These are phyloP conservation scores for Xylaria sp. DNA, from an alignment of 2,329 filamentous ascomycete species.

Conservation along the genomic window DNA sequence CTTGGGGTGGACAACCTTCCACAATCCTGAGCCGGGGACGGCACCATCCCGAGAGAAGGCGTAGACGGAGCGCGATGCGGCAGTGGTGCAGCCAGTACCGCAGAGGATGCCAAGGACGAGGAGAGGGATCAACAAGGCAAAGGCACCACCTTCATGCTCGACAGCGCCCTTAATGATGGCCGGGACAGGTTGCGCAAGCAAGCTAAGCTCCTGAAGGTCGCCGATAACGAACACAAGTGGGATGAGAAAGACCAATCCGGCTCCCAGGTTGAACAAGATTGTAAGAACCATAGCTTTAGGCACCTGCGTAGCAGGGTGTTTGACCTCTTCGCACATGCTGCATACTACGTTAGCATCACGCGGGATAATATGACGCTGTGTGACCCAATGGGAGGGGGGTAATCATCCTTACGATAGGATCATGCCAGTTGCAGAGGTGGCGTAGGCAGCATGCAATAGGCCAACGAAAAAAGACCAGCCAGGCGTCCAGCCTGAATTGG, in stretches of 20 bases:
- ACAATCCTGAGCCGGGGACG: slow-evolving; percentile 66
- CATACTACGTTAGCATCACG: slow-evolving; percentile 23
- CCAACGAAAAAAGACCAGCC: slow-evolving; percentile 79
- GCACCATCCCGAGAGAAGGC: slow-evolving; percentile 74
- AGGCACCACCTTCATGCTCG: slow-evolving; percentile 64
- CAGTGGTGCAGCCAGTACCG: slow-evolving; percentile 72
- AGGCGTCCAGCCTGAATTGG: slow-evolving; percentile 69
- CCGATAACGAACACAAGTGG: slow-evolving; percentile 73
- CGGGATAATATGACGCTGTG: not conserved
- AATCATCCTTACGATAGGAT: slow-evolving; percentile 69
- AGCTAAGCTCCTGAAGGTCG: slow-evolving; percentile 60
- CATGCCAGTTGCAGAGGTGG: slow-evolving; percentile 79
- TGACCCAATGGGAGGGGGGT: slow-evolving; percentile 13
- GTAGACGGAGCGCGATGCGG: slow-evolving; percentile 70
- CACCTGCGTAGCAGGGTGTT: slow-evolving; percentile 68
- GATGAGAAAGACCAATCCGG: slow-evolving; percentile 71
- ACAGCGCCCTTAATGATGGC: slow-evolving; percentile 67
- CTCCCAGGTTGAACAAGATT: slow-evolving; percentile 69
- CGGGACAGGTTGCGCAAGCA: slow-evolving; percentile 66
- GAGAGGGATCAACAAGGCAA: slow-evolving; percentile 67
- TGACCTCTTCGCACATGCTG: slow-evolving; percentile 77
- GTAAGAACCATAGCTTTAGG: slow-evolving; percentile 75
- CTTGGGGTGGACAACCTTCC: slow-evolving; percentile 65
- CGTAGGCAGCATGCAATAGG: slow-evolving; percentile 74
- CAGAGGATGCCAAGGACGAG: slow-evolving; percentile 71